Evolutionary conservation across 805 yeast genomes (phyloP).

Genomic region (Lachancea sp.): DNA sequence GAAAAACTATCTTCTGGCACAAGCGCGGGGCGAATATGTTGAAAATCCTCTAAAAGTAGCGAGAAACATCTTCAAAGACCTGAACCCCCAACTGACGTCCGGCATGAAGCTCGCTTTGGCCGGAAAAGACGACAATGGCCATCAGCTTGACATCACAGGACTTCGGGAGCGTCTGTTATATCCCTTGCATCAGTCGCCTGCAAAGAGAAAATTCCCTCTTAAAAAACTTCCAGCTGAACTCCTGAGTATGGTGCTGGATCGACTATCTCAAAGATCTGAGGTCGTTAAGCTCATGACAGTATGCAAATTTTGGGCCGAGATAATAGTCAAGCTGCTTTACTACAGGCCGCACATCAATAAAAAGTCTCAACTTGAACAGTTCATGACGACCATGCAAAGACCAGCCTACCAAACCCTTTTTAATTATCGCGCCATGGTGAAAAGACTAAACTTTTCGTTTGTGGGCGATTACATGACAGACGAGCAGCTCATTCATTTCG

Average conservation of each 20-base stretch:
- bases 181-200: not conserved
- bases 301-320: constrained; percentile 73
- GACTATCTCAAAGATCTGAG: constrained; percentile 53
- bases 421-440: constrained; percentile 63
- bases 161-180: constrained; percentile 1
- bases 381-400: constrained; percentile 29
- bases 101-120: constrained; percentile 10
- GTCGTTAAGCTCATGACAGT: constrained; percentile 59
- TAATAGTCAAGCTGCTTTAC: constrained; percentile 78
- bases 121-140: constrained; percentile 2
- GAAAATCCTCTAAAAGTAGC: constrained; percentile 20
- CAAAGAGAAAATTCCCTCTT: constrained; percentile 21
- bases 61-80: constrained; percentile 13
- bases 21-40: constrained; percentile 13
- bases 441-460: constrained; percentile 72
- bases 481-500: constrained; percentile 50
- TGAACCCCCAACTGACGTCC: constrained; percentile 21
- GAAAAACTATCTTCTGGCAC: constrained; percentile 16
- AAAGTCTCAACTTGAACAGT: constrained; percentile 47
- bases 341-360: constrained; percentile 69
- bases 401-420: constrained; percentile 42
- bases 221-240: constrained; percentile 47
- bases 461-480: constrained; percentile 66
- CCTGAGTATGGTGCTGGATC: constrained; percentile 57
- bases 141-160: not conserved